These are phyloP conservation scores for Licmophora abbreviata DNA, from an alignment of 108 stramenopile species.

Conservation along the genomic window DNA sequence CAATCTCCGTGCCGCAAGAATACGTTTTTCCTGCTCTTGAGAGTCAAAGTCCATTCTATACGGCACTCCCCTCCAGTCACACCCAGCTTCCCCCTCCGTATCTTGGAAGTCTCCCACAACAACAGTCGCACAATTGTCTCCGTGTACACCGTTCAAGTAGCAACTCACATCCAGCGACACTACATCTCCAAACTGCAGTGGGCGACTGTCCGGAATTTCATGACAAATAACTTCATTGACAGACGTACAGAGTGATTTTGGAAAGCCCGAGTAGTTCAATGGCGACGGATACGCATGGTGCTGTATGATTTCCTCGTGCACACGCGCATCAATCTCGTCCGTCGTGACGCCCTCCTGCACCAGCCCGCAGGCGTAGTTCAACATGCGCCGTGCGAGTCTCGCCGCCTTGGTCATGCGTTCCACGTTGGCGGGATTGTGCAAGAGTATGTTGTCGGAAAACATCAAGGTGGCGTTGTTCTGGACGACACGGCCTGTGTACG, in stretches of 20 bases:
- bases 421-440: slow-evolving; percentile 39
- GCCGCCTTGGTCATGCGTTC: slow-evolving; percentile 47
- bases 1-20: slow-evolving; percentile 50
- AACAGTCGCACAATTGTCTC: slow-evolving; percentile 95
- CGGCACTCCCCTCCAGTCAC: slow-evolving; percentile 56
- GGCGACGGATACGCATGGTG: slow-evolving; percentile 90
- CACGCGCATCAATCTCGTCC: slow-evolving; percentile 83
- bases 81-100: slow-evolving; percentile 16
- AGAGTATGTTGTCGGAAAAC: slow-evolving; percentile 19
- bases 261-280: slow-evolving; percentile 92
- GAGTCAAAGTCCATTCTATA: slow-evolving; percentile 34
- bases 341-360: slow-evolving; percentile 78
- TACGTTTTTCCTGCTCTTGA: slow-evolving; percentile 34
- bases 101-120: slow-evolving; percentile 78
- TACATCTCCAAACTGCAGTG: slow-evolving; percentile 83
- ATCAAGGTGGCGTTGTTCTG: too few species aligned
- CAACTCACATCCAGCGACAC: slow-evolving; percentile 91
- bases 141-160: slow-evolving; percentile 88
- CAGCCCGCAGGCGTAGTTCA: slow-evolving; percentile 51
- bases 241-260: slow-evolving; percentile 91
- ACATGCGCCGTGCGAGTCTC: slow-evolving; percentile 44
- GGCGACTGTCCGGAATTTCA: slow-evolving; percentile 79
- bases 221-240: slow-evolving; percentile 99
- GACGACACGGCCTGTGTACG: slow-evolving; percentile 54
- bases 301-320: slow-evolving; percentile 70